These are phyloP conservation scores for Syzygium malaccense DNA, from an alignment of 441 rosid genomes.

Conservation along the genomic window DNA sequence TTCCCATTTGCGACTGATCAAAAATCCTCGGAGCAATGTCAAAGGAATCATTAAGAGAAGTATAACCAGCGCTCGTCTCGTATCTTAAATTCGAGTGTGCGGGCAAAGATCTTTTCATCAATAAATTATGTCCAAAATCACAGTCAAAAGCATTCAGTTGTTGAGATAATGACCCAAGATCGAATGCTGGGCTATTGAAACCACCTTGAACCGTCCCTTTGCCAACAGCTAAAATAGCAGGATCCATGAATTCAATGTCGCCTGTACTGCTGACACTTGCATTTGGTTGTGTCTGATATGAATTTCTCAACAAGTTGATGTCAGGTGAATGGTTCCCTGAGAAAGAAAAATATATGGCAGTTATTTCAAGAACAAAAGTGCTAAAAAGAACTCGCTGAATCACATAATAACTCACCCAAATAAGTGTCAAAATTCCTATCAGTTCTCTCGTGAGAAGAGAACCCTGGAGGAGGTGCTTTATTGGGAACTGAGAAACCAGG, in stretches of 20 bases:
- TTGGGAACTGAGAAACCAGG: conserved; percentile 87
- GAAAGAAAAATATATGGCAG: background rate
- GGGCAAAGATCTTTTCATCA: conserved; percentile 66
- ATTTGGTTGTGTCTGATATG: conserved; percentile 33
- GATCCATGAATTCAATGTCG: conserved; percentile 84
- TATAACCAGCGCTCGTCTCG: conserved; percentile 40
- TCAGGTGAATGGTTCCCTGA: conserved; percentile 49
- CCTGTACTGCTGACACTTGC: conserved; percentile 33
- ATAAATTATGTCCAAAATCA: conserved; percentile 57
- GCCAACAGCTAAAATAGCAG: conserved; percentile 96
- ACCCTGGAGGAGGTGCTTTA: conserved; percentile 95
- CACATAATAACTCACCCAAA: conserved; percentile 33
- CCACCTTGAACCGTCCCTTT: conserved; percentile 65
- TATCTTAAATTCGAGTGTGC: conserved; percentile 53
- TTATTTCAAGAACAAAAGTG: background rate
- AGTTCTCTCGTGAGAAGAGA: conserved; percentile 65
- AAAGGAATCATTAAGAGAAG: conserved; percentile 50
- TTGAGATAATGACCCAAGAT: conserved; percentile 47
- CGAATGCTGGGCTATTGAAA: conserved; percentile 43
- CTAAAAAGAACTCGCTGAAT: background rate
- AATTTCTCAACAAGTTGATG: conserved; percentile 44
- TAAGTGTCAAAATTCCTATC: conserved; percentile 44
- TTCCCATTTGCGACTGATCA: conserved; percentile 56
- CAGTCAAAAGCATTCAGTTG: conserved; percentile 49
- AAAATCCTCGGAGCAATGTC: conserved; percentile 59